Base-by-base conservation (phyloP, 176 grass and related monocot genomes). In the Zea luxurians region DNA sequence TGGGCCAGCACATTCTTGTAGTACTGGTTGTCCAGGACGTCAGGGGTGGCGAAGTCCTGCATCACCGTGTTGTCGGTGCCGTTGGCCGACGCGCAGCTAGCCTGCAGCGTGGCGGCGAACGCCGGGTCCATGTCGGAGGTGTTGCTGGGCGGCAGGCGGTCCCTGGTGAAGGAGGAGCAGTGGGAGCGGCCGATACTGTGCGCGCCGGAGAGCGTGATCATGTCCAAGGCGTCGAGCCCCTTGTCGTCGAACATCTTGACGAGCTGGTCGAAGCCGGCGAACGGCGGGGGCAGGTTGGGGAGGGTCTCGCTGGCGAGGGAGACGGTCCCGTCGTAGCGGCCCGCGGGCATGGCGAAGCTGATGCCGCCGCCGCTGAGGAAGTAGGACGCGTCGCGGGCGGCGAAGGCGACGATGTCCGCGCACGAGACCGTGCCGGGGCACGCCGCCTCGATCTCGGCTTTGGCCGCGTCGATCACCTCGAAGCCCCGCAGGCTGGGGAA, bases 201-300 rank as follows among this genome's bases (percentile, higher is more conserved):
- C 8, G 84, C 78, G 7, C 84, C 84, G 21, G 86, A 82, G 77
- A 91, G 89, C 12, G 40, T 45, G 10, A 84, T 3, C 49, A 91
- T 49, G 10, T 91, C 89, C 4, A 12, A 67, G 37, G 40, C 0
- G 75, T 11, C 10, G 44, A 91, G 47, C 18, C 65, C 76, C 36
- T 84, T 91, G 62, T 4, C 37, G 0, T 48, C 37, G 36, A 91
- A 90, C 15, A 2, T 68, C 4, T 2, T 43, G 17, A 38, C 60
- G 12, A 86, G 83, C 43, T 42, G 65, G 2, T 46, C 2, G 11
- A 64, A 10, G 43, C 18, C 17, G 8, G 17, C 40, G 73, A 10
- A 73, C 3, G 83, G 82, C 34, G 40, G 0, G 3, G 81, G 81
- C 5, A 84, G 61, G 61, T 61, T 60, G 1, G 37, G 4, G 5